Conservation (phyloP, 768 basidiomycete genomes). For the Serpula lacrymans region DNA sequence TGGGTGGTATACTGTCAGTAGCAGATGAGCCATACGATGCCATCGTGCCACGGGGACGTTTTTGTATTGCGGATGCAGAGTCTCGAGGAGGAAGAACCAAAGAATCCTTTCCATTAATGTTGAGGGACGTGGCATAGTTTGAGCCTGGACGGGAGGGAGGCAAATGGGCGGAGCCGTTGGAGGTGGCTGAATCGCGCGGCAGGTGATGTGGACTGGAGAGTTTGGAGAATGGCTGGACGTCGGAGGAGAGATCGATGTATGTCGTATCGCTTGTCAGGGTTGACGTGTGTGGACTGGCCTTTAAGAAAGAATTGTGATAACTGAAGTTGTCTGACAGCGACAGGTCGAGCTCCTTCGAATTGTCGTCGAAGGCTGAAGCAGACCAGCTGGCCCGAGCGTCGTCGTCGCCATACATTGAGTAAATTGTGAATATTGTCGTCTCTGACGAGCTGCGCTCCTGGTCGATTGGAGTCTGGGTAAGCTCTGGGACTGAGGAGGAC, state of each 20-base stretch:
- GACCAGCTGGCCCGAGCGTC: conserved; percentile 45
- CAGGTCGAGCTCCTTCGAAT: conserved; percentile 34
- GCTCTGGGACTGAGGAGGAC: conserved; percentile 34
- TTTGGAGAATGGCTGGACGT: conserved; percentile 19
- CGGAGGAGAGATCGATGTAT: conserved; percentile 25
- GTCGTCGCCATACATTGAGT: conserved; percentile 82
- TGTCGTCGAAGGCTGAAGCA: conserved; percentile 35
- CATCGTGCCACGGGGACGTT: conserved; percentile 18
- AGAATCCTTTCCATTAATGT: conserved; percentile 10
- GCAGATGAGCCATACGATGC: conserved; percentile 23
- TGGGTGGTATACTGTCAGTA: conserved; percentile 15
- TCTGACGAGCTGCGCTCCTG: conserved; percentile 61
- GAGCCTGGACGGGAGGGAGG: conserved; percentile 17
- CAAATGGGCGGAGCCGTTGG: conserved; percentile 22
- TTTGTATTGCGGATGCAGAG: conserved; percentile 18
- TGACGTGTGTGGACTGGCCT: conserved; percentile 15
- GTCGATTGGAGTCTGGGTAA: conserved; percentile 29
- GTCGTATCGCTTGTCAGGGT: conserved; percentile 21
- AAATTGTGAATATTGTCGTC: conserved; percentile 78
- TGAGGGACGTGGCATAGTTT: conserved; percentile 12
- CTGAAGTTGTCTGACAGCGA: conserved; percentile 31
- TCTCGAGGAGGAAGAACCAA: conserved; percentile 23
- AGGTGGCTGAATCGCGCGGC: conserved; percentile 18
- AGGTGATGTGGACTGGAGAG: conserved; percentile 18
- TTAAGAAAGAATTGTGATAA: conserved; percentile 31